Conservation (phyloP, 306 rosid genomes). For the Sesbania bispinosa region DNA sequence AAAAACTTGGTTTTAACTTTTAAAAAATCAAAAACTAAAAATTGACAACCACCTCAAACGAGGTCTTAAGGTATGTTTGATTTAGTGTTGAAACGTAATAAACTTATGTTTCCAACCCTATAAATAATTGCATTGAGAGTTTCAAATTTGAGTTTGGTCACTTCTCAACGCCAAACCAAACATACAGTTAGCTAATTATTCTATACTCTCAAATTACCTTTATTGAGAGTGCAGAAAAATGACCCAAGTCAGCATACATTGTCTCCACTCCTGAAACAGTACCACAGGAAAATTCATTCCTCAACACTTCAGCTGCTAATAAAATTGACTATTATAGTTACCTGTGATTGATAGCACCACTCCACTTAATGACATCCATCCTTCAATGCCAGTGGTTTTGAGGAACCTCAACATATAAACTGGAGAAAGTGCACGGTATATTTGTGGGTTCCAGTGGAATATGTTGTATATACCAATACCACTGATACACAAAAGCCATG, state of each 20-base stretch:
- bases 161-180: too few species aligned
- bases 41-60: too few species aligned
- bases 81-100: too few species aligned
- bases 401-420: slow-evolving; percentile 65
- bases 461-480: slow-evolving; percentile 72
- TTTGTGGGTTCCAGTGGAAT: slow-evolving; percentile 55
- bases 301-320: slow-evolving; percentile 17
- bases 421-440: slow-evolving; percentile 71
- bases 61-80: too few species aligned
- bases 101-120: too few species aligned
- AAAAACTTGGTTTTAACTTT: too few species aligned
- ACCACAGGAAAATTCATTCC: slow-evolving; percentile 30
- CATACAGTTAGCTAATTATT: neutral
- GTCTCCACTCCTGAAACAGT: slow-evolving; percentile 77
- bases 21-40: too few species aligned
- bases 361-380: slow-evolving; percentile 75
- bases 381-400: slow-evolving; percentile 48
- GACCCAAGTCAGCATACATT: slow-evolving; percentile 86
- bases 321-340: slow-evolving; percentile 31
- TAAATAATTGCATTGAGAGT: too few species aligned
- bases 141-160: too few species aligned
- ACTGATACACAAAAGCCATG: slow-evolving; percentile 70
- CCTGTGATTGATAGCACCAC: slow-evolving; percentile 77
- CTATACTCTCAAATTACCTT: slow-evolving; percentile 46
- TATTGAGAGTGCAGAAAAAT: slow-evolving; percentile 76